Evolutionary conservation across 768 basidiomycete genomes (phyloP), one percentile per base, ranked within the genome.

Genomic region (Macrolepiota albuminosa): DNA sequence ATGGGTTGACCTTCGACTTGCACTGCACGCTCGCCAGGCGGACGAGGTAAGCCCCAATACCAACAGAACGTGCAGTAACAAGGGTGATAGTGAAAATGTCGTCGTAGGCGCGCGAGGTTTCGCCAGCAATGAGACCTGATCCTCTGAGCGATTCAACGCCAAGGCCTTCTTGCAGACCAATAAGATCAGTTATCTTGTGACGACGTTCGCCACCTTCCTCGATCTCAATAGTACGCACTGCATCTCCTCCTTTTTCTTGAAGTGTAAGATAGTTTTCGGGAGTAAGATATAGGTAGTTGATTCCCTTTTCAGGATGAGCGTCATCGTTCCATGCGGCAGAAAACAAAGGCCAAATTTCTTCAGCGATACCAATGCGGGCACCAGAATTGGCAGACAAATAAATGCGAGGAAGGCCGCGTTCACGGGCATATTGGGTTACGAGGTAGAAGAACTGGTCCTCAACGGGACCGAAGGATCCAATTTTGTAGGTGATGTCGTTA

Each of bases 21-120:
- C 49, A 99, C 93, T 2, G 97, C 93, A 64, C 97, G 88, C 78
- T 99, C 92, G 63, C 97, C 47, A 99, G 84, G 64, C 97, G 94
- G 57, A 99, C 95, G 58, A 99, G 91, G 74, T 99, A 98, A 14
- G 97, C 97, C 66, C 97, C 97, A 66, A 98, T 99, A 73, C 97
- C 97, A 67, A 99, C 97, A 6, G 97, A 98, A 51, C 97, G 93
- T 64, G 95, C 97, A 47, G 95, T 97, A 64, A 99, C 97, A 68
- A 99, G 86, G 10, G 97, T 98, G 74, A 98, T 96, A 52, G 97
- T 99, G 81, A 99, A 99, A 71, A 99, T 98, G 70, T 99, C 97
- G 68, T 98, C 96, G 74, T 99, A 99, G 0, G 97, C 97, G 37
- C 97, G 86, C 37, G 95, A 96, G 0, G 97, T 99, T 73, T 97